Percentiles rank a stretch among this genome's conserved stretches.
Conservation (phyloP, 2,329 filamentous ascomycete species). For the Penicillium aurantiogriseum region DNA sequence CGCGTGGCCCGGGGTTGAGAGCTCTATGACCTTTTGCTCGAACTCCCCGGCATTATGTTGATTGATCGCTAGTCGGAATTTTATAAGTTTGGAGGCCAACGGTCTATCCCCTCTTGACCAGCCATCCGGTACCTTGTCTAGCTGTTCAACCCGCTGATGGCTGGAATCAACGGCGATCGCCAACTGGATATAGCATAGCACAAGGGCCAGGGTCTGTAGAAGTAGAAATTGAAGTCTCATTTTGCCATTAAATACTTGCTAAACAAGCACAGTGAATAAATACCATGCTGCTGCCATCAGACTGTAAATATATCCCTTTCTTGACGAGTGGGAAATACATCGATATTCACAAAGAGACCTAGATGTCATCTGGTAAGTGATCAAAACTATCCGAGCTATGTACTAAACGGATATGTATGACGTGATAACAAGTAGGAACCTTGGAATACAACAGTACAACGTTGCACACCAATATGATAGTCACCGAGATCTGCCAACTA, state of each 20-base stretch:
- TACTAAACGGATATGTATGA: not conserved
- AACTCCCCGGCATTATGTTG: constrained; percentile 53
- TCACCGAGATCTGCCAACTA: not conserved
- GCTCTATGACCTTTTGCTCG: constrained; percentile 58
- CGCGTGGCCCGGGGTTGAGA: constrained; percentile 60
- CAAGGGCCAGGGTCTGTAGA: constrained; percentile 12
- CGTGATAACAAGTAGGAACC: not conserved
- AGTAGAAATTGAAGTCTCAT: not conserved
- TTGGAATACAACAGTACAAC: not conserved
- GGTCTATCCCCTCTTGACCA: constrained; percentile 33
- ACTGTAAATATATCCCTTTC: not conserved
- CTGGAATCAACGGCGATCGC: constrained; percentile 1
- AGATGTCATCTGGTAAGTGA: not conserved
- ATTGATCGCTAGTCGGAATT: constrained; percentile 51
- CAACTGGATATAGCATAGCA: constrained; percentile 8
- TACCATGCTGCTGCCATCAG: not conserved
- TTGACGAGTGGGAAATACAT: not conserved
- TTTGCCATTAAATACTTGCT: not conserved
- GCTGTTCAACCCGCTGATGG: constrained; percentile 30
- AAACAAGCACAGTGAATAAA: not conserved
- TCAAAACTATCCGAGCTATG: not conserved
- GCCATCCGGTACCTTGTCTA: constrained; percentile 32
- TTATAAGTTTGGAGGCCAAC: constrained; percentile 42
- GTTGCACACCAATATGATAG: not conserved
- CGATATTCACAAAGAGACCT: no score